Conservation (phyloP, 2,329 filamentous ascomycete genomes). For the Penicillium sclerotiorum region DNA sequence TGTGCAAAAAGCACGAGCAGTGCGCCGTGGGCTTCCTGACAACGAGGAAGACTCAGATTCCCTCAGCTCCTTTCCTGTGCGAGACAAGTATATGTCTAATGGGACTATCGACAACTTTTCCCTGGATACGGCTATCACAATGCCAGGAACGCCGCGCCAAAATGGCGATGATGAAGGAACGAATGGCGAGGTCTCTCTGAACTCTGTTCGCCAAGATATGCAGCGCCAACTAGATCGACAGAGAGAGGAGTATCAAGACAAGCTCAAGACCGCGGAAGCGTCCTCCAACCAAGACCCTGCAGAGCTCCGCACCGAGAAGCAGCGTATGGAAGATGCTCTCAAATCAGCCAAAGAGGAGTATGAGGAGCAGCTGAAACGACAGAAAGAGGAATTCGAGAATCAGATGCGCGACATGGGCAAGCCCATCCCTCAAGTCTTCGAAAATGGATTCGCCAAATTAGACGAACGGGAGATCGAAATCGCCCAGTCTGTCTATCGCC, state of each 20-base stretch:
- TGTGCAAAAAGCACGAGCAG: conserved; percentile 83
- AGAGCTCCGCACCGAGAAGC: conserved; percentile 80
- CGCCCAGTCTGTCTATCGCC: conserved; percentile 66
- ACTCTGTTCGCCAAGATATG: conserved; percentile 77
- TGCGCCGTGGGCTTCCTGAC: conserved; percentile 70
- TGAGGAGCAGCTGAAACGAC: conserved; percentile 79
- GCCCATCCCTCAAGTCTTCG: conserved; percentile 56
- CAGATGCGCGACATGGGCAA: conserved; percentile 75
- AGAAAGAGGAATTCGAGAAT: conserved; percentile 81
- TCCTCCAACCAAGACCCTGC: conserved; percentile 74
- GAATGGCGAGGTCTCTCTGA: conserved; percentile 62
- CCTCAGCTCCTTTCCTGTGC: conserved; percentile 78
- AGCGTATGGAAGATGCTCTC: conserved; percentile 80
- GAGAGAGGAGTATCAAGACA: conserved; percentile 78
- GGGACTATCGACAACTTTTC: conserved; percentile 96
- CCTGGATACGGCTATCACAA: conserved; percentile 87
- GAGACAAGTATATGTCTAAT: conserved; percentile 94
- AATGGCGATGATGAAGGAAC: conserved; percentile 67
- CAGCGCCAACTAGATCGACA: conserved; percentile 80
- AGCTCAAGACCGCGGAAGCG: conserved; percentile 73
- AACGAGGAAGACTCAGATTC: conserved; percentile 82
- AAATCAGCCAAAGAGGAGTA: conserved; percentile 81
- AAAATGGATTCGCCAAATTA: conserved; percentile 54
- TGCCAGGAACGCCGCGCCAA: conserved; percentile 82
- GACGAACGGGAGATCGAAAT: conserved; percentile 71